Conservation (phyloP, 108 stramenopile species). For the Conticribra weissflogii region DNA sequence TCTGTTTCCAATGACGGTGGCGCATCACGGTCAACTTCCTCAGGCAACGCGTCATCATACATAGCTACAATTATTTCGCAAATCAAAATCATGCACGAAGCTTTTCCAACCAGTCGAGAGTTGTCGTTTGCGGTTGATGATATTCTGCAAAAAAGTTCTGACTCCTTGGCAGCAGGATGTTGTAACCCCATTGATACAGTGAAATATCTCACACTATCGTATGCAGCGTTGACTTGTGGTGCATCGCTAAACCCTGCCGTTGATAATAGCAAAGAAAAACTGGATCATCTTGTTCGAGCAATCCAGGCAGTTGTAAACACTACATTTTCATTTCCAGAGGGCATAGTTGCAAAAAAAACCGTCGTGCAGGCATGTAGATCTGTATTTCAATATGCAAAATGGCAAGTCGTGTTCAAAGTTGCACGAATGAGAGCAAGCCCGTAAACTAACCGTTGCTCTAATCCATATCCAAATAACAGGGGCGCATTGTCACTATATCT, state of each 20-base stretch:
- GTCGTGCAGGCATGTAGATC: conserved; percentile 61
- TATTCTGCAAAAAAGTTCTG: conserved; percentile 36
- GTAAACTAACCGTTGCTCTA: neutral
- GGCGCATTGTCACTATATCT: conserved; percentile 43
- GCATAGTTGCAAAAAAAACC: conserved; percentile 26
- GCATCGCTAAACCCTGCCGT: conserved; percentile 23
- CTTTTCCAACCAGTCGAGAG: conserved; percentile 68
- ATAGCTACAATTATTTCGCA: conserved; percentile 55
- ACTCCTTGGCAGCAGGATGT: conserved; percentile 11
- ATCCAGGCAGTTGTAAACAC: conserved; percentile 29
- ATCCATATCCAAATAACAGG: conserved; percentile 3
- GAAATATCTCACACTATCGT: conserved; percentile 44
- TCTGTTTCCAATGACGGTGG: conserved; percentile 33
- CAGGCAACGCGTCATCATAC: conserved; percentile 42
- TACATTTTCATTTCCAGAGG: conserved; percentile 21
- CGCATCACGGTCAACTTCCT: conserved; percentile 42
- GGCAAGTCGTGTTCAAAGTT: too few species aligned
- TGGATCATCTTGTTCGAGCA: conserved; percentile 11
- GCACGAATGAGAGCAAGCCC: too few species aligned
- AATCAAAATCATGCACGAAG: conserved; percentile 51
- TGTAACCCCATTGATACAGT: conserved; percentile 16
- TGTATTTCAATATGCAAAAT: conserved; percentile 69
- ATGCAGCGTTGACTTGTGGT: conserved; percentile 73
- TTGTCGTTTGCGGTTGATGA: conserved; percentile 49
- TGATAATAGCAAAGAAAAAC: conserved; percentile 19